Conservation (phyloP, 2,329 filamentous ascomycete species). For the Monilinia laxa region DNA sequence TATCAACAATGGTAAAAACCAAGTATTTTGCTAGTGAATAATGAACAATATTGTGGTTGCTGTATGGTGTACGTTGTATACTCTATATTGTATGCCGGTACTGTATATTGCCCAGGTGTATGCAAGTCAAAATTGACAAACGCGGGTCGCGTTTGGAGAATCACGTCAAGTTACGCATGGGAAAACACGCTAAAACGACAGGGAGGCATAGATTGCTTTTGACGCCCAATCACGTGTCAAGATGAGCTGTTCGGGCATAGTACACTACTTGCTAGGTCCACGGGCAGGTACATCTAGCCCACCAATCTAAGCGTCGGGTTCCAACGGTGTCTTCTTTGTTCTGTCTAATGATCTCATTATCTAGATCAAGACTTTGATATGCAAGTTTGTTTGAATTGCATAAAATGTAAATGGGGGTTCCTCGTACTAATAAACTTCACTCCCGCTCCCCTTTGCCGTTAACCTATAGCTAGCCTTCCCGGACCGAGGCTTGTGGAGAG, state of each 20-base stretch:
- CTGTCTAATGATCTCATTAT: too few relatives aligned
- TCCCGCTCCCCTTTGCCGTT: slow-evolving; percentile 1
- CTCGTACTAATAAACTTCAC: not conserved
- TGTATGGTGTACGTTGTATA: not conserved
- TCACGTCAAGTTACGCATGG: not conserved
- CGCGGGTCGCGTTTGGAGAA: slow-evolving; percentile 13
- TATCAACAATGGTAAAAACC: not conserved
- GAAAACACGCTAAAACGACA: slow-evolving; percentile 16
- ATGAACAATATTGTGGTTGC: not conserved
- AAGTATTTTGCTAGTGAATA: not conserved
- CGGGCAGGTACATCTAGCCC: too few relatives aligned
- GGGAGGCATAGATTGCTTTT: not conserved
- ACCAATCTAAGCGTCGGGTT: too few relatives aligned
- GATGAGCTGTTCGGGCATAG: too few relatives aligned
- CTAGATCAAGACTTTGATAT: too few relatives aligned
- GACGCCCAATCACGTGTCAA: slow-evolving; percentile 14
- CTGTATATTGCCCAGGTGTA: not conserved
- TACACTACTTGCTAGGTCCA: too few relatives aligned
- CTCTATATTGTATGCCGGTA: not conserved
- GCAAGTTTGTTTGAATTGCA: not conserved
- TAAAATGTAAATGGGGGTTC: not conserved
- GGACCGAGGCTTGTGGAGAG: slow-evolving; percentile 13
- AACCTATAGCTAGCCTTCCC: not conserved
- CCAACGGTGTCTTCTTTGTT: too few relatives aligned
- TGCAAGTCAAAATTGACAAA: not conserved